Percentiles rank a stretch among this genome's conserved stretches.
These are phyloP conservation scores for Boletus pseudo-olivaceus DNA, from an alignment of 768 basidiomycete genomes.

Conservation along the genomic window DNA sequence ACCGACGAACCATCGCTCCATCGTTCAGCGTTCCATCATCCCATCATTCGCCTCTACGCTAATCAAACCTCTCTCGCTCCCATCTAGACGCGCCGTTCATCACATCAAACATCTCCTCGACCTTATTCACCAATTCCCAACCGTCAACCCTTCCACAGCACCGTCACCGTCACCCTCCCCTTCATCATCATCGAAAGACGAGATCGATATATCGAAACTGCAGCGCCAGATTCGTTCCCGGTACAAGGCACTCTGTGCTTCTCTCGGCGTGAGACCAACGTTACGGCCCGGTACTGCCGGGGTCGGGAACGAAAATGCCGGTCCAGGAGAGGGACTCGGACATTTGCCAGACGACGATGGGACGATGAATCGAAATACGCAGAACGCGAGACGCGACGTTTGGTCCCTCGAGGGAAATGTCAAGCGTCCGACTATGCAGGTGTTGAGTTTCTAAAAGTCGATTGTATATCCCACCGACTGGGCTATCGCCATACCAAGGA, in stretches of 20 bases:
- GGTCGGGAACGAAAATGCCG: not conserved
- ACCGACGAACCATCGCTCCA: not conserved
- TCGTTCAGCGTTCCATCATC: no score
- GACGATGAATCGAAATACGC: not conserved
- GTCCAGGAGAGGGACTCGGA: not conserved
- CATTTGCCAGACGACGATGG: no score
- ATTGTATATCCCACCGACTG: not conserved
- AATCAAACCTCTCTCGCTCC: not conserved
- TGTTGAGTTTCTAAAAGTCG: conserved; percentile 13
- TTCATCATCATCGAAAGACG: conserved; percentile 16
- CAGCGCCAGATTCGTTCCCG: conserved; percentile 83
- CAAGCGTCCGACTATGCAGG: conserved; percentile 13
- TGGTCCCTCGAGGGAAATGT: conserved; percentile 9
- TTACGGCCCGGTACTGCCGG: conserved; percentile 25
- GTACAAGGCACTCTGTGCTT: conserved; percentile 83
- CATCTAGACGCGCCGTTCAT: conserved; percentile 49
- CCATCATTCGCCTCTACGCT: not conserved
- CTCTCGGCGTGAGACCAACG: conserved; percentile 63
- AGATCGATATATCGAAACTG: conserved; percentile 70
- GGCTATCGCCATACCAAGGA: not conserved
- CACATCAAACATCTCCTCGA: conserved; percentile 70
- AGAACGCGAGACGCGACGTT: not conserved
- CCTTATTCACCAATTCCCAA: conserved; percentile 74
- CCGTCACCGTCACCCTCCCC: conserved; percentile 12
- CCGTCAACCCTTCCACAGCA: conserved; percentile 57